Evolutionary conservation across 2,329 filamentous ascomycete species (phyloP), one percentile per base, ranked within the genome.

Genomic region (Epichloe glyceriae): DNA sequence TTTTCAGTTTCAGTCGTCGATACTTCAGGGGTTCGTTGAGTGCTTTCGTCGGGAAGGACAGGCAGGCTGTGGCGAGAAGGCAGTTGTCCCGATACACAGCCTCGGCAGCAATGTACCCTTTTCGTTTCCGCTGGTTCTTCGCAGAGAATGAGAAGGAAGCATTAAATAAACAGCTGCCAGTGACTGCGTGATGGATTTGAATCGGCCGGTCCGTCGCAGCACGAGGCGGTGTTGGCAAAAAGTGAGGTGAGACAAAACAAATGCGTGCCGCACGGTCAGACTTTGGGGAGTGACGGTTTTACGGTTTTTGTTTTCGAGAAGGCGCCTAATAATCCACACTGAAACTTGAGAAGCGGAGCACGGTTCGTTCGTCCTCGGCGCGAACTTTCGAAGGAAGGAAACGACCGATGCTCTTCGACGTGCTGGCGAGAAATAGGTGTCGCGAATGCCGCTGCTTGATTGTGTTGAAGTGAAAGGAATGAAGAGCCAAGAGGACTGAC

Each of bases 401-500:
- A 48, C 11, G 40, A 47, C 20, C 8, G 35, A 42, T 39, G 15
- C n/a, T 34, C 19, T 26, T 22, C 17, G 49, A 42, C 49, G 52
- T 38, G 49, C 33, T 19, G n/a, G 46, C 20, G 30, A 51, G 17
- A 42, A 49, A 19, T 12, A 39, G 20, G 26, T 10, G 48, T 47
- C 39, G 48, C 19, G 49, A 45, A 50, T 50, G 48, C 39, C 45
- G 39, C 40, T 35, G 51, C 17, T 53, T 40, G 49, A 42, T 46
- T 47, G 41, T 50, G 41, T n/a, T 48, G 44, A 48, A 22, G 40
- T 37, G 35, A 49, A 46, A 51, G 46, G 52, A 47, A 53, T 49
- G 45, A 15, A 51, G 34, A 46, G 10, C n/a, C 22, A 40, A 37
- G 46, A 46, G 46, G 30, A 30, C 26, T 26, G 19, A 19, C 19